These are phyloP conservation scores for Apophysomyces elegans DNA, from an alignment of 371 early-diverging fungal species.

Conservation along the genomic window DNA sequence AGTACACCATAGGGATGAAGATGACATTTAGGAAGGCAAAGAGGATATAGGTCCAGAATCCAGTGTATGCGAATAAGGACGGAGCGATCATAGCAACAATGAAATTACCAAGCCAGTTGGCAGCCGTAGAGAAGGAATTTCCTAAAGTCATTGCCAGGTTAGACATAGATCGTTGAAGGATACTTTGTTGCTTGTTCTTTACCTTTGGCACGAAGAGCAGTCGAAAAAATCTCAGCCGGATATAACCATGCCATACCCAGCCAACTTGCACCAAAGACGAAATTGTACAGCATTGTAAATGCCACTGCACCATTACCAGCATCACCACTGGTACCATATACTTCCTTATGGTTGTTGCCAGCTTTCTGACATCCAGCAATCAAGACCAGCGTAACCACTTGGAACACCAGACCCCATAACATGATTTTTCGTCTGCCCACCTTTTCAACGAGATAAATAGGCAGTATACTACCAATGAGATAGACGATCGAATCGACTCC, in stretches of 20 bases:
- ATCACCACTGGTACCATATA: slow-evolving; percentile 4
- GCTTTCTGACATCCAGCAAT: slow-evolving; percentile 35
- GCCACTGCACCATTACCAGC: slow-evolving; percentile 34
- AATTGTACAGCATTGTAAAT: slow-evolving; percentile 48
- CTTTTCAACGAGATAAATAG: slow-evolving; percentile 31
- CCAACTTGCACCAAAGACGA: slow-evolving; percentile 65
- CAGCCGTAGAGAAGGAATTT: slow-evolving; percentile 60
- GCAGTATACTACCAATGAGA: slow-evolving; percentile 40
- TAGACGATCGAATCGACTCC: slow-evolving; percentile 45
- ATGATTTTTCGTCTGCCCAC: slow-evolving; percentile 31
- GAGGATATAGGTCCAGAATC: slow-evolving; percentile 54
- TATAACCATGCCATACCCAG: slow-evolving; percentile 59
- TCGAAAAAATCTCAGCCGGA: slow-evolving; percentile 64
- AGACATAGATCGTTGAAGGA: neutral
- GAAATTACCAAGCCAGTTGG: slow-evolving; percentile 73
- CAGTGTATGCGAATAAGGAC: slow-evolving; percentile 41
- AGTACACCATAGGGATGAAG: slow-evolving; percentile 39
- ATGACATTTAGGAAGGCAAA: slow-evolving; percentile 42
- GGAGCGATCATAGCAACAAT: slow-evolving; percentile 52
- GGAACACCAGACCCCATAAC: slow-evolving; percentile 29
- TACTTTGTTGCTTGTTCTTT: neutral
- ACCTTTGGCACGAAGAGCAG: slow-evolving; percentile 51
- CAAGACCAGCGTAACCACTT: slow-evolving; percentile 20
- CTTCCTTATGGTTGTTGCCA: slow-evolving; percentile 18
- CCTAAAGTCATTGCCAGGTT: neutral